Conservation (phyloP, 2,329 filamentous ascomycete species). For the Botrytis sinoallii region DNA sequence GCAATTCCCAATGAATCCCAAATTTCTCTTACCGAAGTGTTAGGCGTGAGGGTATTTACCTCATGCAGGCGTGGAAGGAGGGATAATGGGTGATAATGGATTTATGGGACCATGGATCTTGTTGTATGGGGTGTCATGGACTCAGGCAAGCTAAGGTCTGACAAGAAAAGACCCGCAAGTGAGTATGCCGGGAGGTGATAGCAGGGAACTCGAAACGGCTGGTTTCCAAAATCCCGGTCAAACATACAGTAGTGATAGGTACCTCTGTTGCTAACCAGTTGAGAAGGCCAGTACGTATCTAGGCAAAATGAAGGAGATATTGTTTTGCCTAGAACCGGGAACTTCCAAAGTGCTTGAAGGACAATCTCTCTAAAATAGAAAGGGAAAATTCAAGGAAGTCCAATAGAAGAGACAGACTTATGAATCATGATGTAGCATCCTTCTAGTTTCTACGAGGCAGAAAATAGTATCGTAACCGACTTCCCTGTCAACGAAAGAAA, state of each 20-base stretch:
- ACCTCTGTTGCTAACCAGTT: too few relatives aligned
- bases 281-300: neutral
- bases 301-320: neutral
- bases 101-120: neutral
- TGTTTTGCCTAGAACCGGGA: neutral
- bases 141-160: conserved; percentile 4
- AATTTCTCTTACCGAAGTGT: neutral
- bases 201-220: conserved; percentile 20
- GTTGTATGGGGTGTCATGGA: neutral
- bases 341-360: neutral
- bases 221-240: conserved; percentile 12
- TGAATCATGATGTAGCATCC: neutral
- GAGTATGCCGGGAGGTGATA: conserved; percentile 7
- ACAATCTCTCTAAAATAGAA: neutral
- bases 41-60: neutral
- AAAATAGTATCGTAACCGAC: too few relatives aligned
- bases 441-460: neutral
- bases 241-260: neutral
- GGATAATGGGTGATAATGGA: neutral
- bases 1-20: conserved; percentile 6
- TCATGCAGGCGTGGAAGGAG: conserved; percentile 14
- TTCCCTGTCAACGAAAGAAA: neutral
- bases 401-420: neutral
- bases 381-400: neutral
- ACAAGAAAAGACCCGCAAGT: conserved; percentile 13